These are phyloP conservation scores for Lobosporangium transversale DNA, from an alignment of 192 early-diverging fungal species.

Conservation along the genomic window DNA sequence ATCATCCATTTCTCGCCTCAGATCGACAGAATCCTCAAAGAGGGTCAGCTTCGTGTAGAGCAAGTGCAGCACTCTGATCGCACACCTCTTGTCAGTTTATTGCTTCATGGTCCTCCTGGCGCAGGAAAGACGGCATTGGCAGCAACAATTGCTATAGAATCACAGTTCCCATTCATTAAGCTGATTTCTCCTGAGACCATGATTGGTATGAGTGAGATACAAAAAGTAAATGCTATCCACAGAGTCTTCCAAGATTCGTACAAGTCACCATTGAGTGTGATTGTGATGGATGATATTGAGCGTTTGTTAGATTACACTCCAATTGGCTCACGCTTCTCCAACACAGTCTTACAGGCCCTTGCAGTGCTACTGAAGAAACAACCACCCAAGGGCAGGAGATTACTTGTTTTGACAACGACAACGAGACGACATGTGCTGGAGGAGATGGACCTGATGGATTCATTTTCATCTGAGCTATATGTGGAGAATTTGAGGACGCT, in stretches of 20 bases:
- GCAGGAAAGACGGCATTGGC: constrained; percentile 96
- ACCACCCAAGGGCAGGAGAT: constrained; percentile 83
- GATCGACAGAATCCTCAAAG: constrained; percentile 62
- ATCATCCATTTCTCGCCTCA: constrained; percentile 80
- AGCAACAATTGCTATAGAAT: constrained; percentile 90
- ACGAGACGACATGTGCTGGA: constrained; percentile 80
- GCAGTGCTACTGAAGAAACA: constrained; percentile 92
- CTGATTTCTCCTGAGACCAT: constrained; percentile 95
- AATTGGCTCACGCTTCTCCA: constrained; percentile 96
- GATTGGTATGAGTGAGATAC: constrained; percentile 88
- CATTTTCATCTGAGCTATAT: constrained; percentile 87
- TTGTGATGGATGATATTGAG: constrained; percentile 96
- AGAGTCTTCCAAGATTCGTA: constrained; percentile 98
- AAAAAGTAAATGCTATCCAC: constrained; percentile 88
- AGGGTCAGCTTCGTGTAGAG: constrained; percentile 70
- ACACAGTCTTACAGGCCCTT: constrained; percentile 90
- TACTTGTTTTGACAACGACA: constrained; percentile 94
- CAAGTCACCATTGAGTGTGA: constrained; percentile 92
- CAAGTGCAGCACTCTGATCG: constrained; percentile 81
- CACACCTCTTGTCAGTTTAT: constrained; percentile 91
- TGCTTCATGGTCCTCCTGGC: constrained; percentile 87
- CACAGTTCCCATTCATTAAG: constrained; percentile 96
- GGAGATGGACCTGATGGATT: constrained; percentile 88
- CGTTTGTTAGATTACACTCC: constrained; percentile 91
- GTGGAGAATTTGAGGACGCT: constrained; percentile 81